A percentile compares a stretch with the other conserved stretches of the same genome.
Evolutionary conservation across 768 basidiomycete species (phyloP).

Genomic region (Coprinopsis cinerea): DNA sequence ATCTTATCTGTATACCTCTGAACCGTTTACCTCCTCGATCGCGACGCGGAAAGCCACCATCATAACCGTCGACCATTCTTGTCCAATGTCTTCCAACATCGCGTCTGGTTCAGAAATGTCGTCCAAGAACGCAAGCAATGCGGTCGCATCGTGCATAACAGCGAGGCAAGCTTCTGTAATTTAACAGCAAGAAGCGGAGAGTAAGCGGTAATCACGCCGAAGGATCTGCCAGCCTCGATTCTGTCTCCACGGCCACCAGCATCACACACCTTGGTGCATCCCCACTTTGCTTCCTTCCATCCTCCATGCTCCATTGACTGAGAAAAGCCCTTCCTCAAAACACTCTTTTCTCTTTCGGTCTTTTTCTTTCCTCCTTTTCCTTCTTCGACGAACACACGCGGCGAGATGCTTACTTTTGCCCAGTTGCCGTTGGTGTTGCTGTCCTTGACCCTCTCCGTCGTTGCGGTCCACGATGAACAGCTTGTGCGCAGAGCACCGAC

Average conservation of each 20-base stretch:
- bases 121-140: too few relatives aligned
- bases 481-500: constrained; percentile 12
- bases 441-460: constrained; percentile 1
- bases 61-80: too few relatives aligned
- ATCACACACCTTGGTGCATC: not conserved
- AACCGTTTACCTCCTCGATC: too few relatives aligned
- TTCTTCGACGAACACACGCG: not conserved
- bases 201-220: not conserved
- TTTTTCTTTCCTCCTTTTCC: not conserved
- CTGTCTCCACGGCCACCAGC: constrained; percentile 2
- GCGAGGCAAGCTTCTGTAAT: too few relatives aligned
- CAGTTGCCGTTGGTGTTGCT: constrained; percentile 7
- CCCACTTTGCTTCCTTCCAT: not conserved
- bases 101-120: too few relatives aligned
- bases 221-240: not conserved
- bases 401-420: too few relatives aligned
- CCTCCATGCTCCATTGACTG: not conserved
- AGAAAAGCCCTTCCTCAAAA: not conserved
- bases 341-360: not conserved
- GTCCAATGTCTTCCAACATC: too few relatives aligned
- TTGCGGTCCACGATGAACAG: not conserved
- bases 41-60: too few relatives aligned
- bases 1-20: constrained; percentile 1
- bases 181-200: too few relatives aligned
- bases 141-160: too few relatives aligned